Evolutionary conservation across 768 basidiomycete genomes (phyloP), one percentile per base, ranked within the genome.

Genomic region (Suillus spraguei): DNA sequence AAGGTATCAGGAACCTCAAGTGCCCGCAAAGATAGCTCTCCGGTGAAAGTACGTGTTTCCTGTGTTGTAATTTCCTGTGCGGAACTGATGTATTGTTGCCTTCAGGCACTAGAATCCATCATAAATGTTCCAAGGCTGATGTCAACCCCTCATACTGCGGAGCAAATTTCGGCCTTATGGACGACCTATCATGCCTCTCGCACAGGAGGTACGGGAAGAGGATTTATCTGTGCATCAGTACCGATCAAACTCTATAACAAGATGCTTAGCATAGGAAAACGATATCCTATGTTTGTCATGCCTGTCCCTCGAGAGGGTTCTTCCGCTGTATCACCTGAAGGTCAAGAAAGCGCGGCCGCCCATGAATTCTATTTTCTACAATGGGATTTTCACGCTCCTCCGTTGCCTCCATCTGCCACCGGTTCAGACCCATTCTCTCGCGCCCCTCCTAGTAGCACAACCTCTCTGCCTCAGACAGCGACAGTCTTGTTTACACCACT

Each of bases 401-500:
- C 94, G 0, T 83, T 82, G 1, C 75, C 81, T 5, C 90, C 91
- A 6, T 76, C 80, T 1, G 71, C 79, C n/a, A 71, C 68, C 17
- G 76, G 79, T 46, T 62, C 68, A 36, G 80, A 87, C 69, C 77
- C 79, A 5, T 85, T 87, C 72, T 73, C 78, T 64, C 72, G 64
- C 68, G 38, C 62, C 68, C 22, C 70, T 64, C 38, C 64, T 65
- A 16, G 63, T 69, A 33, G 66, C 7, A 17, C 69, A 6, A 69
- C 71, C 16, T 66, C 74, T 13, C 85, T 86, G 67, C 84, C 86
- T 17, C 80, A 79, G 59, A 79, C 77, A 3, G 86, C 95, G 7
- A 95, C 95, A 0, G 82, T 97, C 60, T 81, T 99, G 41, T 97
- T 97, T 80, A 95, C 97, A 0, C 92, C 96, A 2, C 82, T 99